Evolutionary conservation across 116 monocot species (phyloP).

Genomic region (Posidonia oceanica): DNA sequence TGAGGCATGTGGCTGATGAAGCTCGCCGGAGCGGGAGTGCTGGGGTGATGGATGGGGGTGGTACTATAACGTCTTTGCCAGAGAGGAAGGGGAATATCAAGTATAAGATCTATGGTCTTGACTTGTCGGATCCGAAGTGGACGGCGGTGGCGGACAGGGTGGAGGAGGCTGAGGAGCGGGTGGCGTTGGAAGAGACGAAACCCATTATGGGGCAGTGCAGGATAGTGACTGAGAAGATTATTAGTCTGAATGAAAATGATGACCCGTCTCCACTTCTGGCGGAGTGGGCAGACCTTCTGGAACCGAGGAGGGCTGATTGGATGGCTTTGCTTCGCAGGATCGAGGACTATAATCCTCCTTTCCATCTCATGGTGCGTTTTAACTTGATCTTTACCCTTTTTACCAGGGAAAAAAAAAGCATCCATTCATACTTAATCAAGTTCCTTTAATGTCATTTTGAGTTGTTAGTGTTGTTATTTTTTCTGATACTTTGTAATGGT

Average conservation of each 20-base stretch:
- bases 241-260: constrained; percentile 34
- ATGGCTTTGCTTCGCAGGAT: constrained; percentile 56
- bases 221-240: constrained; percentile 49
- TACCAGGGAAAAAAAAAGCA: no score
- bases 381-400: no score
- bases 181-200: constrained; percentile 36
- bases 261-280: constrained; percentile 27
- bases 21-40: constrained; percentile 5
- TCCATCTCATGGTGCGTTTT: constrained; percentile 64
- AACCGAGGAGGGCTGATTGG: constrained; percentile 72
- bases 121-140: constrained; percentile 72
- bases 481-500: no score
- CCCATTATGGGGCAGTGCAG: constrained; percentile 49
- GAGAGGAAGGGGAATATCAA: constrained; percentile 64
- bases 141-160: constrained; percentile 38
- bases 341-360: constrained; percentile 25
- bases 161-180: constrained; percentile 36
- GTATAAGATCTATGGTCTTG: constrained; percentile 74
- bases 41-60: background rate
- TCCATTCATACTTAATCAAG: no score
- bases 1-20: constrained; percentile 29
- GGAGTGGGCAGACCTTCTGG: constrained; percentile 54
- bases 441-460: no score
- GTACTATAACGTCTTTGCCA: constrained; percentile 23
- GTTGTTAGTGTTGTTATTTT: no score